These are phyloP conservation scores for Thielaviopsis musarum DNA, from an alignment of 2,329 filamentous ascomycete species.

Conservation along the genomic window DNA sequence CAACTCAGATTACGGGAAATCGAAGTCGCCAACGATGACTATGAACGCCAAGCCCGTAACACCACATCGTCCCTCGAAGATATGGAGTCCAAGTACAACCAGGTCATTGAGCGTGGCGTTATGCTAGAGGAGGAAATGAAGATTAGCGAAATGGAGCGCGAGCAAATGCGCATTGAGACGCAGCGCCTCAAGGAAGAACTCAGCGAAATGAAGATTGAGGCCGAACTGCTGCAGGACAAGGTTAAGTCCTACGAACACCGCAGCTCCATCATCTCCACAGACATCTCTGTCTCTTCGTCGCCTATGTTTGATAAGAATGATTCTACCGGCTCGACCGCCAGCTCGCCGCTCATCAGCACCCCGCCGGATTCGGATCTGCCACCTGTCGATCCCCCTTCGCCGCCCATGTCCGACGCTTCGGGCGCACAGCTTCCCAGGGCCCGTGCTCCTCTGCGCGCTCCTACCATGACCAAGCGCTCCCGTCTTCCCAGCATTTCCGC, in stretches of 20 bases:
- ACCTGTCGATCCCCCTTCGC: conserved; percentile 73
- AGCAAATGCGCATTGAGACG: conserved; percentile 72
- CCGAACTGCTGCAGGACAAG: conserved; percentile 88
- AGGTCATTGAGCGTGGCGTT: conserved; percentile 78
- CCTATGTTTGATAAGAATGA: conserved; percentile 51
- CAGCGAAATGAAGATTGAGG: conserved; percentile 84
- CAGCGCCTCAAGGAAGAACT: conserved; percentile 84
- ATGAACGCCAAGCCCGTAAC: conserved; percentile 87
- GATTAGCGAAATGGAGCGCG: conserved; percentile 79
- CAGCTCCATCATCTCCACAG: conserved; percentile 42
- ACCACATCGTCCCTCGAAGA: conserved; percentile 93
- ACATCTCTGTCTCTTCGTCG: conserved; percentile 47
- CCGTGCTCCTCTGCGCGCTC: conserved; percentile 23
- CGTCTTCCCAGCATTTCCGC: conserved; percentile 33
- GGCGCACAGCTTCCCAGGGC: conserved; percentile 28
- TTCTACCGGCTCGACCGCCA: conserved; percentile 72
- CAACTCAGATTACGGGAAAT: conserved; percentile 80
- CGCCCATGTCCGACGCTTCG: conserved; percentile 79
- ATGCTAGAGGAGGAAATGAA: conserved; percentile 93
- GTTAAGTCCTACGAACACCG: conserved; percentile 52
- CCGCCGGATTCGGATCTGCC: conserved; percentile 54
- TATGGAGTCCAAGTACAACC: conserved; percentile 91
- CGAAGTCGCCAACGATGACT: conserved; percentile 96
- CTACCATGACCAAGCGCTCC: conserved; percentile 16
- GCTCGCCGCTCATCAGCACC: conserved; percentile 78